phyloP scores from a whole-genome alignment of 441 rosid genomes.

The Omphalea diandra region DNA sequence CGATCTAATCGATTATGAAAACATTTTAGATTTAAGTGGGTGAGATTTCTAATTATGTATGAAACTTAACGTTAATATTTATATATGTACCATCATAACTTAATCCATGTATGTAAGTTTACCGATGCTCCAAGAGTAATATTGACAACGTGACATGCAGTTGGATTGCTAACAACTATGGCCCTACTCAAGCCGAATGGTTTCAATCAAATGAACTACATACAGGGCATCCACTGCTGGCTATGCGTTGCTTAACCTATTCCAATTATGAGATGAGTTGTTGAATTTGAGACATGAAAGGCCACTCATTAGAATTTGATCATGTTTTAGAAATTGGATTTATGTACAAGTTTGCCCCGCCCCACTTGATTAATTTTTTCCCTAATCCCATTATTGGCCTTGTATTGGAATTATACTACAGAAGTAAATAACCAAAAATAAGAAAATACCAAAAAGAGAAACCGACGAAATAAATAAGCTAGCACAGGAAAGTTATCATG shows the following conservation, averaged over 20 bases:
- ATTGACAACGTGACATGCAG: not conserved
- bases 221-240: not conserved
- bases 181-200: slow-evolving; percentile 4
- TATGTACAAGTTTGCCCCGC: not conserved
- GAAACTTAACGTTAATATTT: too few relatives aligned
- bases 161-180: slow-evolving; percentile 17
- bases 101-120: too few relatives aligned
- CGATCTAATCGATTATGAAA: too few relatives aligned
- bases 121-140: too few relatives aligned
- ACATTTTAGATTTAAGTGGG: too few relatives aligned
- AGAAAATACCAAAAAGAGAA: not conserved
- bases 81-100: too few relatives aligned
- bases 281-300: slow-evolving; percentile 11
- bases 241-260: slow-evolving; percentile 12
- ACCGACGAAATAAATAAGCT: not conserved
- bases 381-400: slow-evolving; percentile 1
- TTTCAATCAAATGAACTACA: too few relatives aligned
- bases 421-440: not conserved
- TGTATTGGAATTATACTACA: not conserved
- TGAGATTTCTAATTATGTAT: too few relatives aligned
- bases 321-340: slow-evolving; percentile 6
- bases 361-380: not conserved
- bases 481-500: not conserved
- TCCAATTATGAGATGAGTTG: slow-evolving; percentile 23
- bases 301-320: slow-evolving; percentile 20